Evolutionary conservation across 139 green algal species (phyloP).

Genomic region (Chlorella vulgaris): DNA sequence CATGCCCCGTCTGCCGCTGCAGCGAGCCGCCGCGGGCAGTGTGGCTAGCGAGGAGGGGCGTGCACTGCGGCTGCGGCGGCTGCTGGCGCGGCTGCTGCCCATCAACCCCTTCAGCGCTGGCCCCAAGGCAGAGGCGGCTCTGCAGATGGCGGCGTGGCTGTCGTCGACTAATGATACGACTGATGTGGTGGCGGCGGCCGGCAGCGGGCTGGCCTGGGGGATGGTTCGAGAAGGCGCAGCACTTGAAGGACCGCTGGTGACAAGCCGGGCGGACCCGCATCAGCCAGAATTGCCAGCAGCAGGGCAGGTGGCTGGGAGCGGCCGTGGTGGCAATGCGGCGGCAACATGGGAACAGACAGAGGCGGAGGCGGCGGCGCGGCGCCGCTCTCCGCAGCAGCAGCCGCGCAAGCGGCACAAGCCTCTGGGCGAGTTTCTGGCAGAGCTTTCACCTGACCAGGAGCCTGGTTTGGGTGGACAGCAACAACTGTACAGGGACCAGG

Average conservation of each 20-base stretch:
- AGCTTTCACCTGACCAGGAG: background rate
- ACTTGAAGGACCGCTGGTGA: too few species aligned
- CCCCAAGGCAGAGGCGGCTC: slow-evolving; percentile 10
- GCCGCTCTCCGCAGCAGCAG: background rate
- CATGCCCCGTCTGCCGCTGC: too few species aligned
- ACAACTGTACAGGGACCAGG: background rate
- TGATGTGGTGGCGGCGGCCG: too few species aligned
- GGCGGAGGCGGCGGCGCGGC: too few species aligned
- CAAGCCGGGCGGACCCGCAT: too few species aligned
- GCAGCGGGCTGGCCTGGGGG: too few species aligned
- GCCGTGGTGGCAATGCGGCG: background rate
- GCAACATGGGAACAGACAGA: background rate
- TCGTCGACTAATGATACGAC: too few species aligned
- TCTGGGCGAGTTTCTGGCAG: slow-evolving; percentile 17
- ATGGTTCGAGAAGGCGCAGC: too few species aligned
- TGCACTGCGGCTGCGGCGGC: slow-evolving; percentile 11
- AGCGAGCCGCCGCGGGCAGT: too few species aligned
- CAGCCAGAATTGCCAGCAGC: too few species aligned
- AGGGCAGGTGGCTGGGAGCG: background rate
- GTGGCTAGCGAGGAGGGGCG: background rate
- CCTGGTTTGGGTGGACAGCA: background rate
- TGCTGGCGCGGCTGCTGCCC: slow-evolving; percentile 26
- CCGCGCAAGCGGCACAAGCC: slow-evolving; percentile 26
- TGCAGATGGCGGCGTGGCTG: slow-evolving; percentile 28
- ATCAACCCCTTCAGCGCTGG: slow-evolving; percentile 18